Conservation (phyloP, 73 alveolate genomes). For the Paraurostyla sp. region DNA sequence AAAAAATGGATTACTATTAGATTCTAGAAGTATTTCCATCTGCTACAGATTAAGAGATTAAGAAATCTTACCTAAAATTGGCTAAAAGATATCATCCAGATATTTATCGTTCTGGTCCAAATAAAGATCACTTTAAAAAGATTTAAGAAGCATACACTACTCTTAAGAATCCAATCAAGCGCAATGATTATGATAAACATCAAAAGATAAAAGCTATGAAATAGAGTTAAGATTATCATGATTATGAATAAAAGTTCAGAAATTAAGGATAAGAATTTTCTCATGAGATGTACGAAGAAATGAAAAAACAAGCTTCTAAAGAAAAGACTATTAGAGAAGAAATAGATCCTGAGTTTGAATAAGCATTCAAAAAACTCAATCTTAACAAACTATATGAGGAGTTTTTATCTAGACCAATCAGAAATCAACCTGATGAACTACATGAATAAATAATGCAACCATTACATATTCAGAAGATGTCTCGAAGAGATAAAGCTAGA, state of each 20-base stretch:
- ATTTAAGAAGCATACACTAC: slow-evolving; percentile 73
- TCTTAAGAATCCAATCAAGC: slow-evolving; percentile 69
- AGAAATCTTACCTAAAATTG: slow-evolving; percentile 75
- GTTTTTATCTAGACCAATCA: slow-evolving; percentile 68
- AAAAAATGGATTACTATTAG: slow-evolving; percentile 75
- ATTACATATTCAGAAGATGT: slow-evolving; percentile 1
- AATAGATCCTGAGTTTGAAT: slow-evolving; percentile 78
- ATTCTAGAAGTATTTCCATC: slow-evolving; percentile 73
- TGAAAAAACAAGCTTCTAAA: slow-evolving; percentile 42
- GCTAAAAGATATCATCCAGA: slow-evolving; percentile 92
- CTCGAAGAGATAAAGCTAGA: slow-evolving; percentile 70
- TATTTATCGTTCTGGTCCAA: slow-evolving; percentile 52
- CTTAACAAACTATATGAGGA: slow-evolving; percentile 62
- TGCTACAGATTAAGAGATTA: slow-evolving; percentile 75
- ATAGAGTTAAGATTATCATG: slow-evolving; percentile 37
- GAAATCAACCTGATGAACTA: slow-evolving; percentile 59
- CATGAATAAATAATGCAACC: slow-evolving; percentile 66
- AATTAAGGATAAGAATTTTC: slow-evolving; percentile 57
- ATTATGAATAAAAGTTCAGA: background rate
- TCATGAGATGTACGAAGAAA: slow-evolving; percentile 49
- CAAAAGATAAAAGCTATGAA: slow-evolving; percentile 20
- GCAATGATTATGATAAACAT: slow-evolving; percentile 70
- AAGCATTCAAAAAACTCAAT: slow-evolving; percentile 68
- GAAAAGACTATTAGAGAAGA: slow-evolving; percentile 56
- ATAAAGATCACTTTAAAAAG: slow-evolving; percentile 72